A percentile compares a stretch with the other conserved stretches of the same genome.
Conservation (phyloP, 768 basidiomycete genomes). For the Suillus discolor region DNA sequence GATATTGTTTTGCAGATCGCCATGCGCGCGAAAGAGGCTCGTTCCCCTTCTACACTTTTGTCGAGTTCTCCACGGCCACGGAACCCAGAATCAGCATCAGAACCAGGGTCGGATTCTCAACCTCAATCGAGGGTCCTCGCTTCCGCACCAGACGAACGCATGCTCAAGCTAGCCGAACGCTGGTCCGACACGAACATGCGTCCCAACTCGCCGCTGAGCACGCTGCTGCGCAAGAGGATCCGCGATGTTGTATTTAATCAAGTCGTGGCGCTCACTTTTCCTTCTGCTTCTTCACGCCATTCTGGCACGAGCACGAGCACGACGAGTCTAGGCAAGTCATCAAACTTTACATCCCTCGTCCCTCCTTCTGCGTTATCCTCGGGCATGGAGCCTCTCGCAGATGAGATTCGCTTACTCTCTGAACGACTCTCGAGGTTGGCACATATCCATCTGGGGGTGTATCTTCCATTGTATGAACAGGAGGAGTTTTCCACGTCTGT, state of each 20-base stretch:
- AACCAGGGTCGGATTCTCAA: slow-evolving; percentile 19
- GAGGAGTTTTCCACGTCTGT: slow-evolving; percentile 48
- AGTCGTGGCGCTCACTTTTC: slow-evolving; percentile 57
- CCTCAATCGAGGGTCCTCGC: slow-evolving; percentile 26
- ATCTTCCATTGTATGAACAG: slow-evolving; percentile 76
- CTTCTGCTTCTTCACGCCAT: slow-evolving; percentile 36
- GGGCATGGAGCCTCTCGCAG: slow-evolving; percentile 72
- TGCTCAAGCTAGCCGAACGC: slow-evolving; percentile 62
- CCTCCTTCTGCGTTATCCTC: slow-evolving; percentile 35
- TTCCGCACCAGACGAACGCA: slow-evolving; percentile 50
- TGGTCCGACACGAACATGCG: slow-evolving; percentile 76
- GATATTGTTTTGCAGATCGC: slow-evolving; percentile 79
- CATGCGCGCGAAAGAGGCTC: slow-evolving; percentile 59
- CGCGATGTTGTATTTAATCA: slow-evolving; percentile 63
- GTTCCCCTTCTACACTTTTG: slow-evolving; percentile 11
- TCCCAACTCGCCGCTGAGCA: slow-evolving; percentile 57
- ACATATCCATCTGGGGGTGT: slow-evolving; percentile 74
- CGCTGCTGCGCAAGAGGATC: slow-evolving; percentile 63
- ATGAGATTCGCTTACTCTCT: slow-evolving; percentile 65
- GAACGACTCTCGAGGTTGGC: slow-evolving; percentile 75
- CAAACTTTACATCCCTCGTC: slow-evolving; percentile 20
- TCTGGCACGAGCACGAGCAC: slow-evolving; percentile 26
- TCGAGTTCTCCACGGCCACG: not conserved
- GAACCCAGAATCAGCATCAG: not conserved
- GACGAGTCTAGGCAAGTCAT: slow-evolving; percentile 30